Conservation (phyloP, 805 yeast genomes). For the Suhomyces sp. region DNA sequence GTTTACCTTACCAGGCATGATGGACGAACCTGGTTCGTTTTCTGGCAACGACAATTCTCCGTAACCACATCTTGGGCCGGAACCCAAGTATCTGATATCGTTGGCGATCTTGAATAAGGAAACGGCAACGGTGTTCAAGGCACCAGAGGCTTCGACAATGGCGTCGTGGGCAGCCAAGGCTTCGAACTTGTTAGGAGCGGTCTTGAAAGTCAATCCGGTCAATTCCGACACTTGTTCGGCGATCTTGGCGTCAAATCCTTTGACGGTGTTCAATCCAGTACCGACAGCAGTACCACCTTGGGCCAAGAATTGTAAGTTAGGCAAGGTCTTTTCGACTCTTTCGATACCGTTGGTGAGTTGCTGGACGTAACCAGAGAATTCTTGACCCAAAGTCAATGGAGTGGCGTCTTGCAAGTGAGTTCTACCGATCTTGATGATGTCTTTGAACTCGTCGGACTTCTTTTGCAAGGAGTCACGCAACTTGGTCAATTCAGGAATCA, state of each 20-base stretch:
- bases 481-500: constrained; percentile 75
- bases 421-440: constrained; percentile 97
- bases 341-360: constrained; percentile 88
- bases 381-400: constrained; percentile 96
- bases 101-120: constrained; percentile 95
- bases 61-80: constrained; percentile 99
- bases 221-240: constrained; percentile 82
- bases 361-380: constrained; percentile 93
- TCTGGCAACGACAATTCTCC: constrained; percentile 95
- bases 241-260: constrained; percentile 83
- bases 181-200: constrained; percentile 99
- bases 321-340: constrained; percentile 75
- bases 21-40: constrained; percentile 98
- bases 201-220: constrained; percentile 84
- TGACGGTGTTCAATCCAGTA: constrained; percentile 92
- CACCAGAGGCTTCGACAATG: constrained; percentile 95
- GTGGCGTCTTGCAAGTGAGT: constrained; percentile 99
- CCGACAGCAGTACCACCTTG: constrained; percentile 99
- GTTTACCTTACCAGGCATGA: constrained; percentile 99
- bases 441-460: constrained; percentile 79
- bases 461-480: constrained; percentile 75
- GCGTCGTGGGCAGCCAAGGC: constrained; percentile 99
- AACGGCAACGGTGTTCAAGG: constrained; percentile 90
- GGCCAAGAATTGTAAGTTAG: constrained; percentile 77
- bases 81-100: constrained; percentile 96